These are phyloP conservation scores for Beauveria sp. DNA, from an alignment of 2,329 filamentous ascomycete genomes.

Conservation along the genomic window DNA sequence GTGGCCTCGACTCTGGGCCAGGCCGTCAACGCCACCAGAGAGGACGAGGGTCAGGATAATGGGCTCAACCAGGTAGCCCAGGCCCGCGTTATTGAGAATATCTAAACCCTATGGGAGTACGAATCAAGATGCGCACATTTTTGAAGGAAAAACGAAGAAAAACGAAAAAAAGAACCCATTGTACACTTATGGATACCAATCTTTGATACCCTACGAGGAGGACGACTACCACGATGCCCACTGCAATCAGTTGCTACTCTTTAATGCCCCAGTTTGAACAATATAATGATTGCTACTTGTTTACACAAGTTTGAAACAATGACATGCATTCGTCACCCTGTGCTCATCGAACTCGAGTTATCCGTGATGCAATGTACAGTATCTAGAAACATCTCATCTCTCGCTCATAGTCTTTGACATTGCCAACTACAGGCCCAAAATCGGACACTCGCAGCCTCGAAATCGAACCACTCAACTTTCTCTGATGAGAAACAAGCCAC, in stretches of 20 bases:
- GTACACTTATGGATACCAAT: slow-evolving; percentile 11
- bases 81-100: slow-evolving; percentile 75
- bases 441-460: not conserved
- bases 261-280: not conserved
- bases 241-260: not conserved
- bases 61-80: slow-evolving; percentile 73
- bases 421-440: not conserved
- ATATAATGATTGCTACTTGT: not conserved
- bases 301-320: too few species aligned
- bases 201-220: slow-evolving; percentile 11
- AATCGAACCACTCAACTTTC: not conserved
- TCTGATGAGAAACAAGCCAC: not conserved
- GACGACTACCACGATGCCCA: not conserved
- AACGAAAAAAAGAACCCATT: not conserved
- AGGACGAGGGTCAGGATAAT: slow-evolving; percentile 29
- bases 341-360: not conserved
- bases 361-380: slow-evolving; percentile 9
- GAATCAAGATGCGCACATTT: not conserved
- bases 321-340: too few species aligned
- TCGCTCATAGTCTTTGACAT: not conserved
- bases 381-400: not conserved
- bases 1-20: slow-evolving; percentile 36
- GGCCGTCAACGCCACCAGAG: slow-evolving; percentile 27
- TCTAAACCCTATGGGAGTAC: slow-evolving; percentile 43
- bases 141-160: not conserved